Percentiles rank a stretch among this genome's conserved stretches.
These are phyloP conservation scores for Nematocida sp. DNA, from an alignment of 371 early-diverging fungal species.

Conservation along the genomic window DNA sequence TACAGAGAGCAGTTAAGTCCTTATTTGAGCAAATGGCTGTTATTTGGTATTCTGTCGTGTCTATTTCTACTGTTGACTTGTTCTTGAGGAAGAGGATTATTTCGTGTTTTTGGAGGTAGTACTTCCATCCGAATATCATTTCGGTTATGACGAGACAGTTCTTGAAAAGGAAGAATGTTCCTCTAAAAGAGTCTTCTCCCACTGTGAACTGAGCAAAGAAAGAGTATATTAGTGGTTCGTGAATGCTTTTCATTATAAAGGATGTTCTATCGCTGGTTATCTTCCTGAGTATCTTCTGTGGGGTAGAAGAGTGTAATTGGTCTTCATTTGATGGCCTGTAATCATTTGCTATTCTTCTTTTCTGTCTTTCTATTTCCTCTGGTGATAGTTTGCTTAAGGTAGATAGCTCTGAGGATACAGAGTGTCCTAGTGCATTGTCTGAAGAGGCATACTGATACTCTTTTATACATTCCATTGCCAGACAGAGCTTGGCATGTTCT, in stretches of 20 bases:
- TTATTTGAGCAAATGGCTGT: neutral
- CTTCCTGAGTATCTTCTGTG: neutral
- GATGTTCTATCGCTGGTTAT: neutral
- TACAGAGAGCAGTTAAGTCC: neutral
- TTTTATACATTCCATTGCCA: neutral
- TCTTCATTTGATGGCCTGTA: slow-evolving; percentile 22
- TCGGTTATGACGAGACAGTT: neutral
- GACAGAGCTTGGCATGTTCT: neutral
- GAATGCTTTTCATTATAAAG: neutral
- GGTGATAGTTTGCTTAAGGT: neutral
- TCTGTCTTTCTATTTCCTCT: slow-evolving; percentile 45
- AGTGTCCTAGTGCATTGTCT: neutral
- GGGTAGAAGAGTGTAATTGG: neutral
- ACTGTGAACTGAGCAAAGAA: slow-evolving; percentile 10
- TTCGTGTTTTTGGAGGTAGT: neutral
- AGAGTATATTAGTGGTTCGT: neutral
- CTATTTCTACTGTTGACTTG: neutral
- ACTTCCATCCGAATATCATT: slow-evolving; percentile 39
- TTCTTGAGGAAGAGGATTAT: neutral
- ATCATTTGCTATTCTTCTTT: slow-evolving; percentile 31
- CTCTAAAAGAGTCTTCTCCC: neutral
- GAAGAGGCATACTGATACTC: slow-evolving; percentile 12
- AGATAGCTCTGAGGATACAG: slow-evolving; percentile 7
- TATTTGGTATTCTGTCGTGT: neutral
- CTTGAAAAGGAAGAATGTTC: neutral